phyloP scores from a whole-genome alignment of 2,329 filamentous ascomycete species.

The Coniella lustricola region DNA sequence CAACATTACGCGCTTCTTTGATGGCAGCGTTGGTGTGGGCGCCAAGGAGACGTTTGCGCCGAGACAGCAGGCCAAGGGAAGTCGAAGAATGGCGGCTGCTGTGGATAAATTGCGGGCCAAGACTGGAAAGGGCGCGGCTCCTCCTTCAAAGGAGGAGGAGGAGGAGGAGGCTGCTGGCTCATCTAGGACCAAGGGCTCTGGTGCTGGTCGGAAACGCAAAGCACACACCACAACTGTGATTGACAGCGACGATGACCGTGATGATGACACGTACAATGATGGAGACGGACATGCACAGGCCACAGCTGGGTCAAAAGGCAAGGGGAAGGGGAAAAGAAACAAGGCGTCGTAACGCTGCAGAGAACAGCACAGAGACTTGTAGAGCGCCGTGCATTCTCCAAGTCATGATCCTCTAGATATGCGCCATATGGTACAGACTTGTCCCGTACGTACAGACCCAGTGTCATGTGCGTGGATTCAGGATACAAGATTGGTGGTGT shows the following conservation, averaged over 20 bases:
- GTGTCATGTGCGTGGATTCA: no score
- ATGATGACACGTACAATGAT: slow-evolving; percentile 7
- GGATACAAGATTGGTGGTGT: no score
- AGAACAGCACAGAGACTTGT: neutral
- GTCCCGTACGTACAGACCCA: no score
- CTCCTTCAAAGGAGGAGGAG: slow-evolving; percentile 11
- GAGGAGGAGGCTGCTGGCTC: neutral
- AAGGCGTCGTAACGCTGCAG: neutral
- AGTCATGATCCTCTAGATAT: neutral
- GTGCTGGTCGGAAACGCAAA: slow-evolving; percentile 16
- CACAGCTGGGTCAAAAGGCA: slow-evolving; percentile 5
- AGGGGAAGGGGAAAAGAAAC: slow-evolving; percentile 4
- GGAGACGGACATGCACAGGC: slow-evolving; percentile 4
- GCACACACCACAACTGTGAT: slow-evolving; percentile 16
- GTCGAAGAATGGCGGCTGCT: slow-evolving; percentile 70
- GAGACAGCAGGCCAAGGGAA: slow-evolving; percentile 56
- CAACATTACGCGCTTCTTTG: slow-evolving; percentile 92
- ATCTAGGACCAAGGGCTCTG: slow-evolving; percentile 19
- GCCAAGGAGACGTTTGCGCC: slow-evolving; percentile 63
- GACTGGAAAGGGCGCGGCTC: slow-evolving; percentile 29
- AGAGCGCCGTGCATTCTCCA: neutral
- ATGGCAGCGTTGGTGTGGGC: slow-evolving; percentile 45
- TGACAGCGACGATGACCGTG: slow-evolving; percentile 17
- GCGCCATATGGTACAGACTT: no score
- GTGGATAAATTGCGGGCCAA: slow-evolving; percentile 59